These are phyloP conservation scores for Tuber borchii DNA, from an alignment of 495 filamentous ascomycete species.

Conservation along the genomic window DNA sequence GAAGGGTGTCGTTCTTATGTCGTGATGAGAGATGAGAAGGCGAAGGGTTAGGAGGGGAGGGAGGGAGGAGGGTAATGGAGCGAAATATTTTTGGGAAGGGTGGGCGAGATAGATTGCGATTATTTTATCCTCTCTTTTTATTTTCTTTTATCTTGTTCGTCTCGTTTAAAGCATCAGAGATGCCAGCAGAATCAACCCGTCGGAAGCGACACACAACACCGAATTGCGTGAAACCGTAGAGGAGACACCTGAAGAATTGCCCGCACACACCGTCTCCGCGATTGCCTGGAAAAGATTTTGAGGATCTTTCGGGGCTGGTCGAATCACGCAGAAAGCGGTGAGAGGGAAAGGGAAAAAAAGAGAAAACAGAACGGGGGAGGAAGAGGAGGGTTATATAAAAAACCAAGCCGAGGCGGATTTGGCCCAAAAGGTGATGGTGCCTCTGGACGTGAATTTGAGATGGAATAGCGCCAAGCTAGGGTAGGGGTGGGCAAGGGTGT, in stretches of 20 bases:
- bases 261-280: slow-evolving; percentile 38
- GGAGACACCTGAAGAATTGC: slow-evolving; percentile 33
- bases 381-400: slow-evolving; percentile 37
- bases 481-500: not conserved
- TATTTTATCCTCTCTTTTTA: not conserved
- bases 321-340: slow-evolving; percentile 41
- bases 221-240: slow-evolving; percentile 35
- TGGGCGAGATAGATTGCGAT: slow-evolving; percentile 13
- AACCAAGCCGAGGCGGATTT: slow-evolving; percentile 13
- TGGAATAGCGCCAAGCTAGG: not conserved
- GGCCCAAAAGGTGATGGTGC: not conserved
- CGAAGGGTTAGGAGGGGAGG: not conserved
- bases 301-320: slow-evolving; percentile 40
- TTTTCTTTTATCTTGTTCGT: not conserved
- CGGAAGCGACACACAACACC: slow-evolving; percentile 35
- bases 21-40: slow-evolving; percentile 3
- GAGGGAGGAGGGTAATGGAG: slow-evolving; percentile 20
- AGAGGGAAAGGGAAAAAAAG: slow-evolving; percentile 25
- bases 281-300: slow-evolving; percentile 40
- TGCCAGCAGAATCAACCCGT: slow-evolving; percentile 35
- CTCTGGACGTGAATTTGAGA: not conserved
- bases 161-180: slow-evolving; percentile 37
- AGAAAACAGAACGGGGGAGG: slow-evolving; percentile 29
- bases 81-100: slow-evolving; percentile 4
- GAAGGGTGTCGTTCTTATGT: slow-evolving; percentile 12